Evolutionary conservation across 1,284 basidiomycete species (phyloP), one percentile per base, ranked within the genome.

Genomic region (Pisolithus thermaeus): DNA sequence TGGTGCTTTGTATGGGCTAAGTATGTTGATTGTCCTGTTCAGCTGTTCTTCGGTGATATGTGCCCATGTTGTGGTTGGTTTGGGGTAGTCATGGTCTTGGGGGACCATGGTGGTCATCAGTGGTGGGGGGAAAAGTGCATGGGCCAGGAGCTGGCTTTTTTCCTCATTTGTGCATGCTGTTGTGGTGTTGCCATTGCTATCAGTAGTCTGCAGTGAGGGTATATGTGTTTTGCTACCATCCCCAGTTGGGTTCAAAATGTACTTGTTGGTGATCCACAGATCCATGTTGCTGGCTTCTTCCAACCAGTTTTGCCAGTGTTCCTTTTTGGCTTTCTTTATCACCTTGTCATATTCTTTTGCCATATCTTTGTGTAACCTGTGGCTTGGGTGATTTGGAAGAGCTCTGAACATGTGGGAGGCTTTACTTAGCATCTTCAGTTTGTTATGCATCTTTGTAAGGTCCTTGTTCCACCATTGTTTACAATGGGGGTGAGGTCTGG

Each of bases 241-340:
- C 0, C 64, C 53, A 0, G 60, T 38, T 0, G 62, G 59, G 0
- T 35, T 45, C 7, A 58, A 60, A 2, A 68, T 56, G 41, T 65
- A 71, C n/a, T 56, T 56, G 52, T 66, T 66, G 1, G 68, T 67
- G 0, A 52, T 65, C 68, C 70, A 77, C 0, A 74, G 52, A 5
- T 58, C 58, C 0, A 54, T 42, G 1, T 55, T 55, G 3, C 60
- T 55, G 0, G 65, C 52, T 0, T 61, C 54, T 28, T 70, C 67
- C 0, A 75, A 55, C 61, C 61, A 75, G 1, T 66, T 61, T 1
- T 56, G 48, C 70, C 70, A 72, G 55, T 67, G 65, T n/a, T 70
- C 57, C 0, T 54, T 53, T 47, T 73, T 76, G 0, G 61, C 58
- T 6, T 46, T 39, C 14, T 51, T 23, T 16, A 75, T 68, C n/a